Evolutionary conservation across 148 eudicot genomes (phyloP).

Genomic region (Heliamphora exappendiculata): DNA sequence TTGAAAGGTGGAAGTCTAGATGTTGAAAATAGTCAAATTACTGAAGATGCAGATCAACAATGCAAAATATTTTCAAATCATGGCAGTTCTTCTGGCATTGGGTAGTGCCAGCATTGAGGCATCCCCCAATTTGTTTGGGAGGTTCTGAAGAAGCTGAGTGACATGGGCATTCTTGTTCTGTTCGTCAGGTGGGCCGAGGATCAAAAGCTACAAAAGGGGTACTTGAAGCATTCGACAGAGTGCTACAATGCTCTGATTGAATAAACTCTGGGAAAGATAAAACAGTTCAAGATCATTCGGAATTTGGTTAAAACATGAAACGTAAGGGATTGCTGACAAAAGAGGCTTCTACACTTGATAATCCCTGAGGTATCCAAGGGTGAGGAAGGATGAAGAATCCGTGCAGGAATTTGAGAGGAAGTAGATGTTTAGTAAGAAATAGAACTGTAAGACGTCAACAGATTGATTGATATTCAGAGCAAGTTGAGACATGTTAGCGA

Average conservation of each 20-base stretch:
- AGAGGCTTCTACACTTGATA: no score
- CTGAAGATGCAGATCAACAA: not conserved
- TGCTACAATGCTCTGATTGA: no score
- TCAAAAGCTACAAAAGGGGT: no score
- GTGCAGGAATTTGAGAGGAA: not conserved
- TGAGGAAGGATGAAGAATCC: not conserved
- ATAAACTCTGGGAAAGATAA: no score
- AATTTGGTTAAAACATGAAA: not conserved
- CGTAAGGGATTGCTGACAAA: no score
- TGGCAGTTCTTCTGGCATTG: not conserved
- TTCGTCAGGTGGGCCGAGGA: not conserved
- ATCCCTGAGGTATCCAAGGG: not conserved
- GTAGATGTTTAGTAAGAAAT: not conserved
- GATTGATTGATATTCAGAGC: no score
- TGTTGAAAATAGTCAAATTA: not conserved
- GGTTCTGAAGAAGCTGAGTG: not conserved
- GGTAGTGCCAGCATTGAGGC: not conserved
- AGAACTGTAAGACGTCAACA: no score
- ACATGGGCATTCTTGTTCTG: not conserved
- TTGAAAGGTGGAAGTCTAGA: no score
- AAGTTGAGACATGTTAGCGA: no score
- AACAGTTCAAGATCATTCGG: constrained; percentile 14
- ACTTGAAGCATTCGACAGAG: not conserved
- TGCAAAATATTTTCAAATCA: not conserved
- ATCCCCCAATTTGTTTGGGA: not conserved